These are phyloP conservation scores for Hibiscus mutabilis DNA, from an alignment of 345 rosid genomes.

Conservation along the genomic window DNA sequence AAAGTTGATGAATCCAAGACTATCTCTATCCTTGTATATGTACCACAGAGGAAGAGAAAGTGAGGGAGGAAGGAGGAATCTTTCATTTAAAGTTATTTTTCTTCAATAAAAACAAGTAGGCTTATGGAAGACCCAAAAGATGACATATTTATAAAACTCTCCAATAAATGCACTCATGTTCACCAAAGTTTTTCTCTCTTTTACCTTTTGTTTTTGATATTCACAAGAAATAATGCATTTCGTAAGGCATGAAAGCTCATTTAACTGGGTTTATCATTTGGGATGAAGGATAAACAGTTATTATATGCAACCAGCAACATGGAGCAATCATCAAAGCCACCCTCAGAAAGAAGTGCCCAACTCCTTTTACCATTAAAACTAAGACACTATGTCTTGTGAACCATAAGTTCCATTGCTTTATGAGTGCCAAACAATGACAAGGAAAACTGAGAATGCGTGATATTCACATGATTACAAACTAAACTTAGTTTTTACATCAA, in stretches of 20 bases:
- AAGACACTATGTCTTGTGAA: background rate
- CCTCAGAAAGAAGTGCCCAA: background rate
- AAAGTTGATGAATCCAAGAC: background rate
- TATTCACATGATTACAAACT: background rate
- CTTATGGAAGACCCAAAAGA: too few relatives aligned
- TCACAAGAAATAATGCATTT: background rate
- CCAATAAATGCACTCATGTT: background rate
- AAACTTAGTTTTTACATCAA: background rate
- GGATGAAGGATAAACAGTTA: background rate
- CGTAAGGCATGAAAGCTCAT: background rate
- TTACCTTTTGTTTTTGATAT: background rate
- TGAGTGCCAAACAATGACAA: background rate
- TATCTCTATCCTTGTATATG: background rate
- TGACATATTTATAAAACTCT: background rate
- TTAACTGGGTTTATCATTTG: background rate
- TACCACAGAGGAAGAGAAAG: background rate
- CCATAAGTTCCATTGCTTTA: background rate
- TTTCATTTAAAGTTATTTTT: background rate
- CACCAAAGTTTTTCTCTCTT: background rate
- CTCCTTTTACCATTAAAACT: slow-evolving; percentile 5
- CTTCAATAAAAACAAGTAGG: background rate
- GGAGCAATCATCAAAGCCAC: background rate
- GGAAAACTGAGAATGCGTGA: background rate
- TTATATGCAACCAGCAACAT: background rate
- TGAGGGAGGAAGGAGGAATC: background rate